phyloP scores from a whole-genome alignment of 768 basidiomycete genomes.

The Albatrellus ellisii region DNA sequence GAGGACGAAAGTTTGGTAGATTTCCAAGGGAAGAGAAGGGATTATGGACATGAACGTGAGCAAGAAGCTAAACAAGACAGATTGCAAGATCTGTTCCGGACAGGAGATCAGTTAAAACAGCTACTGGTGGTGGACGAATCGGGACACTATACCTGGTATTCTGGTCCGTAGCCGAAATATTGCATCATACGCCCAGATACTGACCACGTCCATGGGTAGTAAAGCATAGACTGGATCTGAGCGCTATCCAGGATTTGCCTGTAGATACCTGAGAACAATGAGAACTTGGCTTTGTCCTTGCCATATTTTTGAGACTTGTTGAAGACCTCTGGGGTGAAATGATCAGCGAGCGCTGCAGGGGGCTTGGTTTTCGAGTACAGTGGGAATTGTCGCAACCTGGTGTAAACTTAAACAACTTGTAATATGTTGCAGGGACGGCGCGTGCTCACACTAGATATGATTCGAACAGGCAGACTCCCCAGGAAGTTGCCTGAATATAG shows the following conservation, averaged over 20 bases:
- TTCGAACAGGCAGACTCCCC: slow-evolving; percentile 74
- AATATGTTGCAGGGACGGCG: not conserved
- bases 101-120: not conserved
- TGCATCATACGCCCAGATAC: slow-evolving; percentile 40
- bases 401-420: too few relatives aligned
- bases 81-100: slow-evolving; percentile 68
- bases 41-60: slow-evolving; percentile 54
- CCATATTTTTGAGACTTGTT: slow-evolving; percentile 89
- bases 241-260: slow-evolving; percentile 59
- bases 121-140: not conserved
- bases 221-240: slow-evolving; percentile 53
- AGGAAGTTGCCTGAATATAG: slow-evolving; percentile 69
- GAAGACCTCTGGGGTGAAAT: slow-evolving; percentile 62
- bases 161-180: slow-evolving; percentile 45
- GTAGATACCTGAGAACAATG: slow-evolving; percentile 59
- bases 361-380: slow-evolving; percentile 67
- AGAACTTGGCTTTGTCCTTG: slow-evolving; percentile 78
- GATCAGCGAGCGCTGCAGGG: slow-evolving; percentile 51
- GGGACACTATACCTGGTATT: slow-evolving; percentile 50
- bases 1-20: slow-evolving; percentile 86
- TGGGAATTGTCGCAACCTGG: slow-evolving; percentile 68
- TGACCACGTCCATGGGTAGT: slow-evolving; percentile 77
- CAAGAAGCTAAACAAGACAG: slow-evolving; percentile 60
- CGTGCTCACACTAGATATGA: slow-evolving; percentile 68
- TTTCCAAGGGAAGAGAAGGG: slow-evolving; percentile 59